Evolutionary conservation across 768 basidiomycete species (phyloP), one percentile per base, ranked within the genome.

Genomic region (Inosperma sp.): DNA sequence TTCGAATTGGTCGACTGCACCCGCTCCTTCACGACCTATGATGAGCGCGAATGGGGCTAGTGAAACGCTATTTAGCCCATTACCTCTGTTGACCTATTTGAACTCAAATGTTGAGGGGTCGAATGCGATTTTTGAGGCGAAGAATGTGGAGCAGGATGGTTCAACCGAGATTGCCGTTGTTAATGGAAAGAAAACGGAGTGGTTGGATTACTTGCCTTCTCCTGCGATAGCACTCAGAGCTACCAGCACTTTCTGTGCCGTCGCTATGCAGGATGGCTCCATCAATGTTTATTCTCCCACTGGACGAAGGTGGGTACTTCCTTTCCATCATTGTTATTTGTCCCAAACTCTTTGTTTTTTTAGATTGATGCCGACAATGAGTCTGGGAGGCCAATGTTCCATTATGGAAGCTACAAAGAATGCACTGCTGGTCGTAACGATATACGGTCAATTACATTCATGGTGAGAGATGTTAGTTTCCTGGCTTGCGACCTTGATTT

Each of bases 161-260:
- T 73, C 76, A 4, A 77, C 79, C 14, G 91, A 93, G 59, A 75
- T 97, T 13, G 68, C 78, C 5, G 82, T 82, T 52, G 68, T 79
- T 48, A 78, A 72, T 59, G 76, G 78, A 27, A 83, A 82, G 68
- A 79, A 84, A 52, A 86, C 82, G 9, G 82, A 87, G 48, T 98
- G 94, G 93, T 67, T 94, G 36, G 94, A 97, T 66, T 98, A 88
- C 67, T 60, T 95, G 7, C 82, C 88, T 1, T 80, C 79, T 2
- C 83, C 86, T 21, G 82, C 81, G n/a, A 64, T 94, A 13, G 71
- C 75, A 1, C 61, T 89, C 41, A 81, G 82, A 4, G 83, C 83
- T 1, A 85, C 90, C 0, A 61, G 65, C 10, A 61, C 59, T 2
- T 92, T 89, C 62, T 84, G 84, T 58, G 93, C 89, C 6, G 88